Base-by-base conservation (phyloP, 2,329 filamentous ascomycete species). In the Aureobasidium melanogenum region DNA sequence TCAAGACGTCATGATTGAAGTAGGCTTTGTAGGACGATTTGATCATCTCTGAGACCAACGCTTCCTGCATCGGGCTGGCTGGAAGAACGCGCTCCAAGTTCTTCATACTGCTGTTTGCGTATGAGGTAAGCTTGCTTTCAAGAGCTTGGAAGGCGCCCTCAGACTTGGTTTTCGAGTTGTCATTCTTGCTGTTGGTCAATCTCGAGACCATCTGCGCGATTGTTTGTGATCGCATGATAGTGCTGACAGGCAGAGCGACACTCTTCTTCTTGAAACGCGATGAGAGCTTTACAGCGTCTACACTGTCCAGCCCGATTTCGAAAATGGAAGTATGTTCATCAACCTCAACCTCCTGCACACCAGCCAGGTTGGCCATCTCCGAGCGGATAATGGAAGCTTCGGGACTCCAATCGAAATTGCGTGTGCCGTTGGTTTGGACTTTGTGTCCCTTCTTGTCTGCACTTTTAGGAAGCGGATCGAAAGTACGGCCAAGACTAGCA, bases 221-320 rank as follows among this genome's bases (percentile, higher is more conserved):
- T 0, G 83, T 90, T 56, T 88, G 84, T 3, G 80, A 80, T 57
- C 83, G 86, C 80, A 96, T 88, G 24, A 97, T 86, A n/a, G 80
- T 78, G 66, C 89, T 89, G n/a, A 92, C 84, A 0, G 86, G 77
- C 12, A 96, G 71, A 0, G 75, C 70, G 22, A 94, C 75, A 0
- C 80, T 82, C 5, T 74, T 73, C 47, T 80, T 82, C 64, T 82
- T 88, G 1, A 96, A 77, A 58, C 85, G 82, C 0, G 90, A 86
- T 0, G 89, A 88, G 0, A 97, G 76, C 67, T 91, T 95, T 71
- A 97, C 93, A 1, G 88, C 83, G 72, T 97, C 92, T 62, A 97
- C 95, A 68, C 92, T 96, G 76, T 97, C 93, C 7, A 97, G 80
- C 0, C 92, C 92, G 34, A 97, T 80, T 66, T 93, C 86, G 41